Percentiles rank a stretch among this genome's conserved stretches.
Evolutionary conservation across 352 stramenopile genomes (phyloP).

Genomic region (Phytophthora pisi): DNA sequence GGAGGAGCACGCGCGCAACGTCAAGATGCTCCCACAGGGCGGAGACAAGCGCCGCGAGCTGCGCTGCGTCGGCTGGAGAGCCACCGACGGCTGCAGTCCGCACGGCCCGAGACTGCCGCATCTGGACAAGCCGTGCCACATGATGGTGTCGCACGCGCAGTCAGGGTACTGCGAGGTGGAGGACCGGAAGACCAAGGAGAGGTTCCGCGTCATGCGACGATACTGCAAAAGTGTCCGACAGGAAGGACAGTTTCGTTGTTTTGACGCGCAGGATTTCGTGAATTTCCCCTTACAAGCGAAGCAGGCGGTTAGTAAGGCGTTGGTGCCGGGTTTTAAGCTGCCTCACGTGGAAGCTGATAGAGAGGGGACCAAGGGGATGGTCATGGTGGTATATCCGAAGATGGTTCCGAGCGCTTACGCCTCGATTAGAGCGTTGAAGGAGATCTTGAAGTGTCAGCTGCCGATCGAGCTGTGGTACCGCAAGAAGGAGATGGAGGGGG

Average conservation of each 20-base stretch:
- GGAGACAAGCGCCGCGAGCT: conserved; percentile 18
- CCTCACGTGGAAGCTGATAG: conserved; percentile 6
- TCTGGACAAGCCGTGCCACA: conserved; percentile 32
- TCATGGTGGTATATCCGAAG: conserved; percentile 66
- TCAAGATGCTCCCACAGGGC: conserved; percentile 43
- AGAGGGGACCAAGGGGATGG: conserved; percentile 38
- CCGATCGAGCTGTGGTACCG: conserved; percentile 64
- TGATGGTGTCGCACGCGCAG: conserved; percentile 27
- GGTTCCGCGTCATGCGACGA: conserved; percentile 45
- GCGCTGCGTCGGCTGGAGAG: conserved; percentile 38
- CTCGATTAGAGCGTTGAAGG: conserved; percentile 38
- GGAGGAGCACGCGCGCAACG: conserved; percentile 44
- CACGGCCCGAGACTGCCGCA: conserved; percentile 29
- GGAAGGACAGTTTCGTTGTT: conserved; percentile 47
- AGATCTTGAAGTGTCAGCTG: conserved; percentile 41
- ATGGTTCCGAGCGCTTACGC: conserved; percentile 55
- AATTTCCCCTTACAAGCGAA: conserved; percentile 40
- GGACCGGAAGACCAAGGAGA: conserved; percentile 37
- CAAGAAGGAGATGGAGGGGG: conserved; percentile 35
- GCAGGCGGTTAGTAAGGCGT: conserved; percentile 19
- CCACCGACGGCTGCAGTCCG: conserved; percentile 38
- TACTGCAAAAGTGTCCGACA: conserved; percentile 41
- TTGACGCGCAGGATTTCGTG: conserved; percentile 50
- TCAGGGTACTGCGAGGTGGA: conserved; percentile 53
- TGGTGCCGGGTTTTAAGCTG: conserved; percentile 19